A percentile compares a stretch with the other conserved stretches of the same genome.
Evolutionary conservation across 352 stramenopile genomes (phyloP).

Genomic region (Phytophthora sansomeana): DNA sequence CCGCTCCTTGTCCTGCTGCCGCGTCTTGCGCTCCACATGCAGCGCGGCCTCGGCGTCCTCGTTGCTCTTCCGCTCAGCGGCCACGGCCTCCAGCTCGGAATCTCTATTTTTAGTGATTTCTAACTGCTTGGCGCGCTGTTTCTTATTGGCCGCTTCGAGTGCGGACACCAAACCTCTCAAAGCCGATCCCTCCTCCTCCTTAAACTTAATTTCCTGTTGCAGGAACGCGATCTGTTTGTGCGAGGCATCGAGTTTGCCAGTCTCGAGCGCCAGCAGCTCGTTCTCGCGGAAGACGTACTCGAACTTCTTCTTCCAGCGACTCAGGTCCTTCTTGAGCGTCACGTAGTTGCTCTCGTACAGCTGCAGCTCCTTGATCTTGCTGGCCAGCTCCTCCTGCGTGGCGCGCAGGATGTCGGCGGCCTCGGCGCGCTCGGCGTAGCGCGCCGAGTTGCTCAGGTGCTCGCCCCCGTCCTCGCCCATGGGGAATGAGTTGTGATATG

Average conservation of each 20-base stretch:
- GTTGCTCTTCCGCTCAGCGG: conserved; percentile 45
- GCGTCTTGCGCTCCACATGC: no score
- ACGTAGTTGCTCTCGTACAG: conserved; percentile 87
- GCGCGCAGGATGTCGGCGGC: conserved; percentile 70
- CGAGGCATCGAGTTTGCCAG: conserved; percentile 82
- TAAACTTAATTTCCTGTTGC: conserved; percentile 89
- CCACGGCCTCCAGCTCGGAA: conserved; percentile 31
- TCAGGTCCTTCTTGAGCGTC: conserved; percentile 76
- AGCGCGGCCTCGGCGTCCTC: conserved; percentile 55
- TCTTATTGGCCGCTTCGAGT: conserved; percentile 84
- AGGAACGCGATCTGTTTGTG: conserved; percentile 88
- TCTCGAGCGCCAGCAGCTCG: conserved; percentile 84
- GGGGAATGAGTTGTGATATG: neutral
- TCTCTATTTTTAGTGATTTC: conserved; percentile 52
- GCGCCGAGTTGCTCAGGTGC: conserved; percentile 72
- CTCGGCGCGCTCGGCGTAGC: conserved; percentile 71
- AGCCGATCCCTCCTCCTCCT: conserved; percentile 82
- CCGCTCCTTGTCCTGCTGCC: conserved; percentile 58
- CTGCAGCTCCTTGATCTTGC: conserved; percentile 83
- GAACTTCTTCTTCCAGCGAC: conserved; percentile 90
- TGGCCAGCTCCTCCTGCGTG: conserved; percentile 80
- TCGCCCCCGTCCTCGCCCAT: conserved; percentile 33
- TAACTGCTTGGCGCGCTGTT: conserved; percentile 72
- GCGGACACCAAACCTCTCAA: conserved; percentile 75
- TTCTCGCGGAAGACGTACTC: conserved; percentile 90